A percentile compares a stretch with the other conserved stretches of the same genome.
Conservation (phyloP, 2,329 filamentous ascomycete species). For the Raffaelea deltoideospora region DNA sequence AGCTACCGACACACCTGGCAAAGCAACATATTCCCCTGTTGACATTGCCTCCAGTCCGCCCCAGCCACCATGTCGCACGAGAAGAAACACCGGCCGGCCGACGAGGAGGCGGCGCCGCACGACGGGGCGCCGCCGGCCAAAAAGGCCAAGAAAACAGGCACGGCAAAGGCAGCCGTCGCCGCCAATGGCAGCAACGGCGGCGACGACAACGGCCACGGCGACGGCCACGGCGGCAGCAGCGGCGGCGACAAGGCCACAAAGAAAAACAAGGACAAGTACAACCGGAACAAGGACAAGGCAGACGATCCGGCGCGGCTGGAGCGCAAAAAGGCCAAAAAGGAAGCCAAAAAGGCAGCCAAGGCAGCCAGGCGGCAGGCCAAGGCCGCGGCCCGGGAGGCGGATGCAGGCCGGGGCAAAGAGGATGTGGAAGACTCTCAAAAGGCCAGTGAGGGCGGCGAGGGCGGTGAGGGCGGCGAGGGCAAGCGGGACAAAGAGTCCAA, state of each 20-base stretch:
- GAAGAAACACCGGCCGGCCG: conserved; percentile 7
- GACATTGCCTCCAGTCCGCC: no score
- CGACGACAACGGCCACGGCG: conserved; percentile 1
- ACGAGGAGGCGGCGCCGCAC: not conserved
- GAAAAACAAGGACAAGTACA: conserved; percentile 3
- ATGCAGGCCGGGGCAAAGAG: conserved; percentile 16
- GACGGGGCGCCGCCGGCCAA: conserved; percentile 4
- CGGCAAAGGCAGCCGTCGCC: no score
- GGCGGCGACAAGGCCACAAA: conserved; percentile 1
- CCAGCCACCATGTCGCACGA: conserved; percentile 5
- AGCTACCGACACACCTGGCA: no score
- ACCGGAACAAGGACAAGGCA: not conserved
- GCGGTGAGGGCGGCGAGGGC: conserved; percentile 15
- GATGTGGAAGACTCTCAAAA: no score
- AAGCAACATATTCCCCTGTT: no score
- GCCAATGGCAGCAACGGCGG: no score
- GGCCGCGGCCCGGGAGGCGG: not conserved
- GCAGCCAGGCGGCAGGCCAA: not conserved
- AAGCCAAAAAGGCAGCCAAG: not conserved
- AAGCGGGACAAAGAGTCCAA: not conserved
- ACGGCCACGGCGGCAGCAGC: no score
- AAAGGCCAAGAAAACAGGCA: conserved; percentile 6
- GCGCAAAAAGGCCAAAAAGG: not conserved
- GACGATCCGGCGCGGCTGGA: not conserved
- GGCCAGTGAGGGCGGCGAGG: conserved; percentile 25